Base-by-base conservation (phyloP, 495 filamentous ascomycete genomes). In the Penicillium riverlandense region DNA sequence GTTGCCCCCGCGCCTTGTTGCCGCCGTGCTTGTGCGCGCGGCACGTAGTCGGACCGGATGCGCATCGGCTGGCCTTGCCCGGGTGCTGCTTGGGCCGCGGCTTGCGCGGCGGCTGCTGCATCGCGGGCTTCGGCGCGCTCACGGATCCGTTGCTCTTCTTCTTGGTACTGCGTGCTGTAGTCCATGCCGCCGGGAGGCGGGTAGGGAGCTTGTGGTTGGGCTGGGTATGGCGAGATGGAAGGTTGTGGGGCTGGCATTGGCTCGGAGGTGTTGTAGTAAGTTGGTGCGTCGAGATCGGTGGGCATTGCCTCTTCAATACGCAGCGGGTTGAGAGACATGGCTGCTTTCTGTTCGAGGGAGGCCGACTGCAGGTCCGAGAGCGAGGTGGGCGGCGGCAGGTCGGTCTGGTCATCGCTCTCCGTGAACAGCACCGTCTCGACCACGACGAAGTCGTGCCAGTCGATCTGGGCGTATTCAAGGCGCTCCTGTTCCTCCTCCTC, bases 301-400 rank as follows among this genome's bases (percentile, higher is more conserved):
- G 92, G 92, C 80, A 95, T 90, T 11, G 91, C 90, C 71, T 97
- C 92, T 69, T 97, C 92, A 48, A 97, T 92, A 30, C 92, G 82
- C 49, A 89, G 74, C 47, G 83, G 83, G 53, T 82, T 80, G 47
- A 96, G 80, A 29, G 88, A 92, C 63, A 90, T 84, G 66, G 80
- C 84, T 33, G 88, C 90, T 63, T 91, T 95, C 65, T 97, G 88
- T 55, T 98, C 92, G 10, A 97, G 75, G 10, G 89, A 95, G 35
- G 90, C 89, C 41, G 88, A 90, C 63, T 96, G 90, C 1, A 98
- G 76, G 54, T 97, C 91, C 41, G 82, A 84, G 12, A 95, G 81
- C 1, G 86, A 88, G 9, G 88, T 90, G 2, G 92, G 92, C 4
- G 90, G 84, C 22, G 92, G 90, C 5, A 97, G 80, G 34, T 91